Base-by-base conservation (phyloP, 1,284 basidiomycete genomes). In the Naganishia liquefaciens region DNA sequence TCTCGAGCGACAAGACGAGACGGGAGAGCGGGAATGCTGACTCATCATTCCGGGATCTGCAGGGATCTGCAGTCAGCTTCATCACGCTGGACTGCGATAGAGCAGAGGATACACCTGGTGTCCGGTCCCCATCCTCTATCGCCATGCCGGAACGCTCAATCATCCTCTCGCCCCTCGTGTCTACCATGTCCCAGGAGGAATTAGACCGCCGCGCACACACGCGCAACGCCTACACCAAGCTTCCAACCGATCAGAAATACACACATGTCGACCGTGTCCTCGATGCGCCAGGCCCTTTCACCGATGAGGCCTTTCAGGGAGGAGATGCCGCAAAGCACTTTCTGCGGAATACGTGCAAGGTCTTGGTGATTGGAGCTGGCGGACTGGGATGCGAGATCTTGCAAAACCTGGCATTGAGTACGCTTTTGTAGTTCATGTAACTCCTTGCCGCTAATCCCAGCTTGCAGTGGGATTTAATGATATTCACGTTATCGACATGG, bases 401-500 rank as follows among this genome's bases (percentile, higher is more conserved):
- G 42, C 89, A 92, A 68, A 94, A 96, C 79, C 85, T 96, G 54
- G 93, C 93, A 27, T 80, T 97, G 69, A 76, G 78, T 80, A 43
- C 61, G 79, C 73, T 13, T 6, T 13, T 9, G 19, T 40, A 9
- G 43, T 4, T 10, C 27, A n/a, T n/a, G 25, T 19, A 2, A 62
- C 43, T 60, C 60, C 30, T 46, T 64, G 7, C 30, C 19, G 19
- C 25, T 27, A 1, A 33, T 19, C 30, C 27, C 66, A 54, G 69
- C 62, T 58, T 70, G 2, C 51, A 80, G 88, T 91, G 60, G 96
- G 96, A 23, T 99, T 99, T 85, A 90, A 89, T 76, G 89, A 99
- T 74, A 96, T 99, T 68, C 92, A 99, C 81, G 93, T 99, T 70
- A 99, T 99, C 76, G 96, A 99, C 82, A 99, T 99, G 95, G 96